These are phyloP conservation scores for Rhodotorula sp. DNA, from an alignment of 1,284 basidiomycete species.

Conservation along the genomic window DNA sequence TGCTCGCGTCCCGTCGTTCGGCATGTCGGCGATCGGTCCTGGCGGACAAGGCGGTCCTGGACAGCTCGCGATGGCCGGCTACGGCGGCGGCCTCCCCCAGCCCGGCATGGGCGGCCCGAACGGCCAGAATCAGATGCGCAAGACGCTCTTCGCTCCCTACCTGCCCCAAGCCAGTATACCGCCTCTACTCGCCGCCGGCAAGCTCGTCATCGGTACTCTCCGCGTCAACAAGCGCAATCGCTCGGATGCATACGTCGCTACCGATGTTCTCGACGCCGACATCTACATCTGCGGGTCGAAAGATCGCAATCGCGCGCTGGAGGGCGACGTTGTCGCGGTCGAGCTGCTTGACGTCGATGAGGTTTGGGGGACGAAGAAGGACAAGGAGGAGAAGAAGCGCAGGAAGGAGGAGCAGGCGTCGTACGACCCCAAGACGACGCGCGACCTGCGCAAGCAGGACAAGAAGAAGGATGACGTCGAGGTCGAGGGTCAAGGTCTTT, in stretches of 20 bases:
- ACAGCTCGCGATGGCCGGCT: conserved; percentile 67
- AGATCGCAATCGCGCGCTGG: conserved; percentile 95
- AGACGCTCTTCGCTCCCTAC: conserved; percentile 98
- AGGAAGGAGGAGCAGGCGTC: conserved; percentile 99
- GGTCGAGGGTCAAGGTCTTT: conserved; percentile 95
- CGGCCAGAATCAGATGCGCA: conserved; percentile 69
- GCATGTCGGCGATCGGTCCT: conserved; percentile 70
- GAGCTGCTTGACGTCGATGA: conserved; percentile 97
- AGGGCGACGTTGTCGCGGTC: conserved; percentile 97
- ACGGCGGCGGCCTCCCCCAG: conserved; percentile 72
- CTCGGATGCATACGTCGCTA: conserved; percentile 99
- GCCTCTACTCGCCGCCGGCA: conserved; percentile 94
- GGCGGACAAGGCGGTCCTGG: conserved; percentile 33
- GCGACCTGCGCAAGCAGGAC: conserved; percentile 74
- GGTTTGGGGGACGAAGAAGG: conserved; percentile 99
- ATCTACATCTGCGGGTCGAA: conserved; percentile 82
- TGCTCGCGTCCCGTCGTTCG: conserved; percentile 94
- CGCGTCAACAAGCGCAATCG: conserved; percentile 91
- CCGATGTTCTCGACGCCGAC: conserved; percentile 95
- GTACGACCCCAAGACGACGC: conserved; percentile 71
- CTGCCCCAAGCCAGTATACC: conserved; percentile 96
- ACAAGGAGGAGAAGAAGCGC: conserved; percentile 99
- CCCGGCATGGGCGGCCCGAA: conserved; percentile 58
- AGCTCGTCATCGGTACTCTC: conserved; percentile 94
- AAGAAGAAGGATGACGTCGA: conserved; percentile 99